Percentiles rank a stretch among this genome's conserved stretches.
Conservation (phyloP, 768 basidiomycete species). For the Leucocoprinus leucothites region DNA sequence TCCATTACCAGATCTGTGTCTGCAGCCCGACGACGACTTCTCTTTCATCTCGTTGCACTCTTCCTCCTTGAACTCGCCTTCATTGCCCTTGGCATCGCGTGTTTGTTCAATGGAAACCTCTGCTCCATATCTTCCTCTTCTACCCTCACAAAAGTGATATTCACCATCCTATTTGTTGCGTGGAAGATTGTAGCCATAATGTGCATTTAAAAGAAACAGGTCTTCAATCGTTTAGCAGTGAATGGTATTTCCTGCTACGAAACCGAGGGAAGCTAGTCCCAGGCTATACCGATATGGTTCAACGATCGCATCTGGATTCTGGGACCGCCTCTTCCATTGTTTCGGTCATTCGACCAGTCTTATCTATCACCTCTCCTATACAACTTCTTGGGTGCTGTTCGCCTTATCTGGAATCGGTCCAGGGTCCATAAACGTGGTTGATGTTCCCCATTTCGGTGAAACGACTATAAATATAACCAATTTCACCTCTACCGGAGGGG, state of each 20-base stretch:
- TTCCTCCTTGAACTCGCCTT: not conserved
- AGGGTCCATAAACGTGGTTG: not conserved
- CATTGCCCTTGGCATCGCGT: not conserved
- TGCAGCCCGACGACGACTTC: not conserved
- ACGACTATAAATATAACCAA: not conserved
- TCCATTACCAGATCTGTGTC: too few relatives aligned
- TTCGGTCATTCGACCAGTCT: not conserved
- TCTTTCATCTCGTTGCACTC: not conserved
- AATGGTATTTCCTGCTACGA: not conserved
- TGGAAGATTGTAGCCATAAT: not conserved
- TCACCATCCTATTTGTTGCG: not conserved
- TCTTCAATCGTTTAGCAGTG: not conserved
- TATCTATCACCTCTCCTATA: not conserved
- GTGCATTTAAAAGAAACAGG: not conserved
- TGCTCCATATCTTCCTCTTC: not conserved
- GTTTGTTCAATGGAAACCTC: not conserved
- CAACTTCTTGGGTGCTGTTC: not conserved
- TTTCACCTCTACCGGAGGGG: not conserved
- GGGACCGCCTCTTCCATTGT: not conserved
- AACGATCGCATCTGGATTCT: not conserved
- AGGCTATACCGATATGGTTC: not conserved
- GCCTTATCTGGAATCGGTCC: not conserved
- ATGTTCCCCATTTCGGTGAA: not conserved
- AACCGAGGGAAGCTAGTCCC: not conserved
- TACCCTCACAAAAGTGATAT: not conserved